Conservation (phyloP, 179 eudicot genomes). For the Silene noctiflora region DNA sequence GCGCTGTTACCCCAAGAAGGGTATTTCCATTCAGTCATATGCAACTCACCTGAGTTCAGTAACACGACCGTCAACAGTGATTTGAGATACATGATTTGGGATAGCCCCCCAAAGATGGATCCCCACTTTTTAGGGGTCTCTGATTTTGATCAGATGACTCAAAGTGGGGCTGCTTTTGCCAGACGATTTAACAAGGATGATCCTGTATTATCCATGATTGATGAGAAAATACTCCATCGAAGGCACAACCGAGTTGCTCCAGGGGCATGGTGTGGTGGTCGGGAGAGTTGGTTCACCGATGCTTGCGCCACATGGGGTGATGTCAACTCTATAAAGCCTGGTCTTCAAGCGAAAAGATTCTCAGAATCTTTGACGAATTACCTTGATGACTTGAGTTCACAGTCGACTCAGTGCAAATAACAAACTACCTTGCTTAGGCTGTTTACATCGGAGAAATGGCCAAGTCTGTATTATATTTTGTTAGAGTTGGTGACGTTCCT, state of each 20-base stretch:
- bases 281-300: conserved; percentile 60
- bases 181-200: conserved; percentile 63
- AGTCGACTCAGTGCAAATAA: conserved; percentile 80
- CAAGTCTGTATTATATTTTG: neutral
- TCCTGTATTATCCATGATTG: conserved; percentile 65
- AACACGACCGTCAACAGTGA: conserved; percentile 80
- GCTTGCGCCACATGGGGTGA: conserved; percentile 78
- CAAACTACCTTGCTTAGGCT: neutral
- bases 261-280: conserved; percentile 83
- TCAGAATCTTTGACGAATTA: conserved; percentile 49
- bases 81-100: conserved; percentile 89
- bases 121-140: conserved; percentile 62
- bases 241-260: conserved; percentile 61
- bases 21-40: conserved; percentile 79
- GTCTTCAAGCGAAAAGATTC: conserved; percentile 60
- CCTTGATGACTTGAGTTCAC: conserved; percentile 52
- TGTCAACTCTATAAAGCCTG: conserved; percentile 58
- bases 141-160: conserved; percentile 64
- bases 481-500: conserved; percentile 13
- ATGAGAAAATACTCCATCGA: conserved; percentile 63
- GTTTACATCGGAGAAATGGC: neutral
- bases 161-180: conserved; percentile 91
- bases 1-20: conserved; percentile 77
- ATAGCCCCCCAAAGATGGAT: conserved; percentile 92
- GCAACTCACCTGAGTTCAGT: conserved; percentile 79